phyloP scores from a whole-genome alignment of 2,329 filamentous ascomycete genomes.

The Penicillium palitans region DNA sequence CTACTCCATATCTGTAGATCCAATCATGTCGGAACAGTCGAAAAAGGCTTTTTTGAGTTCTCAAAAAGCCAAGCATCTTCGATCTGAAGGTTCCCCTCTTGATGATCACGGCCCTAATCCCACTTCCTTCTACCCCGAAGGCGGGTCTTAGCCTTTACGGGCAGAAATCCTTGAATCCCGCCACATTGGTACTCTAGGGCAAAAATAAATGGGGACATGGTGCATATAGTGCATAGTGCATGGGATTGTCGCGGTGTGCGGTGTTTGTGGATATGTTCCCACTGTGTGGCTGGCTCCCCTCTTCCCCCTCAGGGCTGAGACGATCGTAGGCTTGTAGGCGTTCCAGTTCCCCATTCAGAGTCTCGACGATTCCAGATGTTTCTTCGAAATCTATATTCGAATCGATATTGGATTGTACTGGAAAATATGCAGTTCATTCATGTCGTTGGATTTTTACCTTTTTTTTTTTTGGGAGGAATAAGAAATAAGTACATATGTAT shows the following conservation, averaged over 20 bases:
- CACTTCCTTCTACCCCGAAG: neutral
- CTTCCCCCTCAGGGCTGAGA: neutral
- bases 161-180: conserved; percentile 6
- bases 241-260: neutral
- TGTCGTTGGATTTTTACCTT: neutral
- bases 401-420: neutral
- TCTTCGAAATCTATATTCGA: neutral
- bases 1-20: neutral
- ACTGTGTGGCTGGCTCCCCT: neutral
- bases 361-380: neutral
- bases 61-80: neutral
- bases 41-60: neutral
- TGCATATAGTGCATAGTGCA: conserved; percentile 6
- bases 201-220: neutral
- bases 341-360: neutral
- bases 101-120: conserved; percentile 1
- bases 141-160: conserved; percentile 2
- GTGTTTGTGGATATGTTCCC: neutral
- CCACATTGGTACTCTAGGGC: conserved; percentile 9
- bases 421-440: neutral
- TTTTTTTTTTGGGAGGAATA: too few species aligned
- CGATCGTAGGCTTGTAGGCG: neutral
- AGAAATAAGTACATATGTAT: too few species aligned
- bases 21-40: neutral
- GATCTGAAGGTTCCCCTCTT: neutral